A percentile compares a stretch with the other conserved stretches of the same genome.
Conservation (phyloP, 129 eudicot genomes). For the Artemisia argyi region DNA sequence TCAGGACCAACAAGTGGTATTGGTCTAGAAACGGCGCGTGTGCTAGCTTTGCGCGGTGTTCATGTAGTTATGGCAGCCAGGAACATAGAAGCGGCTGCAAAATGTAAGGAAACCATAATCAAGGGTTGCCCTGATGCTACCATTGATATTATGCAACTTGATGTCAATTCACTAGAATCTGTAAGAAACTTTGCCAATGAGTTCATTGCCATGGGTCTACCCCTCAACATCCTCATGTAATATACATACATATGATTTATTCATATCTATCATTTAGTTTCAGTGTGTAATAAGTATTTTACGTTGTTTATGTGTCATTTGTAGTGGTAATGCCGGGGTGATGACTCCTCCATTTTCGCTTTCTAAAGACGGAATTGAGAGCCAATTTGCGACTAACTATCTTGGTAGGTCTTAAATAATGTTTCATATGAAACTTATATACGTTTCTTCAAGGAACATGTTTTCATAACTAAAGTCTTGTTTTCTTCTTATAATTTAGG, state of each 20-base stretch:
- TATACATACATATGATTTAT: constrained; percentile 7
- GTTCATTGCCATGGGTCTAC: constrained; percentile 62
- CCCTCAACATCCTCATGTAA: constrained; percentile 88
- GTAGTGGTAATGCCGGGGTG: constrained; percentile 88
- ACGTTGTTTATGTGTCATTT: neutral
- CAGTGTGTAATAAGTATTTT: neutral
- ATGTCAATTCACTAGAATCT: constrained; percentile 75
- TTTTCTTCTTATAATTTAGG: constrained; percentile 43
- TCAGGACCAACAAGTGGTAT: constrained; percentile 97
- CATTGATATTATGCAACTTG: constrained; percentile 90
- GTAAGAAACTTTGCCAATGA: constrained; percentile 72
- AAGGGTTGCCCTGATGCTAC: constrained; percentile 61
- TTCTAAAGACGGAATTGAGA: constrained; percentile 75
- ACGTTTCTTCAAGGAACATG: neutral
- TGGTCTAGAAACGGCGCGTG: constrained; percentile 78
- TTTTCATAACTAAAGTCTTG: neutral
- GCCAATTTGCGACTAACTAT: constrained; percentile 90
- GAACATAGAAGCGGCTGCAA: constrained; percentile 55
- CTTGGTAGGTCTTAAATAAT: constrained; percentile 45
- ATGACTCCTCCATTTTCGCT: constrained; percentile 77
- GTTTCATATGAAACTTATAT: neutral
- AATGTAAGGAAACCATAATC: constrained; percentile 64
- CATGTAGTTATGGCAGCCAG: constrained; percentile 96
- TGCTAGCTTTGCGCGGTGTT: constrained; percentile 82
- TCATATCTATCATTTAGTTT: neutral